Evolutionary conservation across 2,329 filamentous ascomycete species (phyloP).

Genomic region (Metarhizium anisopliae): DNA sequence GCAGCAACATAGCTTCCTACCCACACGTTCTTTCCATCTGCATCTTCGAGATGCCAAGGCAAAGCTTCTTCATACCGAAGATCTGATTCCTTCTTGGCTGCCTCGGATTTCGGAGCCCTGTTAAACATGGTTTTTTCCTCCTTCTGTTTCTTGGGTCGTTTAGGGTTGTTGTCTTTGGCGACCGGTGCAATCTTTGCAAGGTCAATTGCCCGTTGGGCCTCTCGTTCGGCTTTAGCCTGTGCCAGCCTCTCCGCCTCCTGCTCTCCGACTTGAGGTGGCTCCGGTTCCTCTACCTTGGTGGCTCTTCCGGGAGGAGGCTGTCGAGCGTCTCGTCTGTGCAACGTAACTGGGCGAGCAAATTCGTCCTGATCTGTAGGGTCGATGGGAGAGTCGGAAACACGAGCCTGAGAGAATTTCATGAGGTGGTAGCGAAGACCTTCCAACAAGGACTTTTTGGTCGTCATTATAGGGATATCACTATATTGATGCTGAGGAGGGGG

Average conservation of each 20-base stretch:
- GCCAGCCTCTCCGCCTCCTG: constrained; percentile 57
- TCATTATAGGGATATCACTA: constrained; percentile 58
- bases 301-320: constrained; percentile 55
- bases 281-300: constrained; percentile 48
- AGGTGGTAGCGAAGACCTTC: constrained; percentile 80
- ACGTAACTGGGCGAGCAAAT: constrained; percentile 78
- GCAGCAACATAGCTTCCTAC: constrained; percentile 85
- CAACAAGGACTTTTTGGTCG: constrained; percentile 71
- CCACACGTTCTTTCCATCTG: constrained; percentile 91
- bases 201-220: constrained; percentile 78
- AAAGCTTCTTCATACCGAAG: constrained; percentile 89
- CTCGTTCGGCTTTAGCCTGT: constrained; percentile 66
- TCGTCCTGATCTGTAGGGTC: constrained; percentile 64
- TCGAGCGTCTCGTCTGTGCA: constrained; percentile 82
- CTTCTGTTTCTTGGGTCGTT: constrained; percentile 54
- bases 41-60: constrained; percentile 95
- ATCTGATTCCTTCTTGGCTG: constrained; percentile 64
- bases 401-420: constrained; percentile 64
- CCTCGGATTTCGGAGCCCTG: constrained; percentile 68
- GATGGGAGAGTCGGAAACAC: constrained; percentile 48
- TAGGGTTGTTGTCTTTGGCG: constrained; percentile 45
- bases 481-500: constrained; percentile 40
- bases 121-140: constrained; percentile 83
- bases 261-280: constrained; percentile 38
- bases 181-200: constrained; percentile 89